Evolutionary conservation across 2,329 filamentous ascomycete species (phyloP), one percentile per base, ranked within the genome.

Genomic region (Colletotrichum plurivorum): DNA sequence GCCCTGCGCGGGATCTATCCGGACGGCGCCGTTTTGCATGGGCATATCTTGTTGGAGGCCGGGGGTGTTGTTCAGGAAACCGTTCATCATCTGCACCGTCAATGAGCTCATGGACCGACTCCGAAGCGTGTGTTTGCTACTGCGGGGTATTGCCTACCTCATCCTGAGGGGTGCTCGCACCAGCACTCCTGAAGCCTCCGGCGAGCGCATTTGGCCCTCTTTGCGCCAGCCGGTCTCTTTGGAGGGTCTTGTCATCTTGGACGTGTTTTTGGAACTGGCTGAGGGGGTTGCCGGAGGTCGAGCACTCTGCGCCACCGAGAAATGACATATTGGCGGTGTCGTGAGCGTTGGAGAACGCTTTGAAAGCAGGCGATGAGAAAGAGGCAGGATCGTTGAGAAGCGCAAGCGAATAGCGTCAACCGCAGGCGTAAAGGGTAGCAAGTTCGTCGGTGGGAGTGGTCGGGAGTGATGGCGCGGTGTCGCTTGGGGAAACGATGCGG

Each of bases 211-310:
- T 90, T 0, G 93, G 92, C 0, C 90, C 91, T 73, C 92, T 86
- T 71, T 93, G 94, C 69, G 93, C 91, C 71, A 98, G 86, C 69
- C 96, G 90, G 81, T 99, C 96, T 76, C 95, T 89, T 83, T 98
- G 96, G 67, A 98, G 85, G 67, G 93, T 96, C 83, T 95, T 97
- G 84, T 99, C 96, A 87, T 97, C 94, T 78, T 97, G 93, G 66
- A 96, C 94, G 81, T 98, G 95, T 83, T 99, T 99, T 73, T 95
- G 94, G 81, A 99, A 97, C 85, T 98, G 96, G 79, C 94, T 95
- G 76, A 99, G 90, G 67, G 97, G 96, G 82, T 99, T 99, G 77
- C 92, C 94, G 73, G 93, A 94, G 71, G 96, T 97, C 65, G 95
- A 98, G 87, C 96, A 99, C 84, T 98, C 96, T 75, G 95, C 93